Percentiles rank a stretch among this genome's conserved stretches.
Evolutionary conservation across 2,329 filamentous ascomycete species (phyloP).

Genomic region (Rhexocercosporidium sp.): DNA sequence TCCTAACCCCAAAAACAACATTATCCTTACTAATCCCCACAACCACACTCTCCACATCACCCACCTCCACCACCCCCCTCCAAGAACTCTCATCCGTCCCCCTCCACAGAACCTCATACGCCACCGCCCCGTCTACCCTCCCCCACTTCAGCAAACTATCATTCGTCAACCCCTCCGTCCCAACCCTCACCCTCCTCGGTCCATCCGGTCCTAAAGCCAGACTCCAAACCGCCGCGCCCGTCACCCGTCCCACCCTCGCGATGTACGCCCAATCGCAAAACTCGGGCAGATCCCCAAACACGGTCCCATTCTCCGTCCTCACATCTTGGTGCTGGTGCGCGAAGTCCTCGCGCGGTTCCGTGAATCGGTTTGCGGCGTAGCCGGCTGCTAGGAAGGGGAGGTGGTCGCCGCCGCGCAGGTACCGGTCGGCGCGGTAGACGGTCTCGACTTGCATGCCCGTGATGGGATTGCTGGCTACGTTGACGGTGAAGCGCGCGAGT

Average conservation of each 20-base stretch:
- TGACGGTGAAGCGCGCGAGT: conserved; percentile 59
- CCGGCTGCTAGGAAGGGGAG: conserved; percentile 59
- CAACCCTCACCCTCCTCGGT: conserved; percentile 54
- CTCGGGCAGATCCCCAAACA: conserved; percentile 60
- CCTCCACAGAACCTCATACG: conserved; percentile 63
- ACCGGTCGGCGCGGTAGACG: conserved; percentile 61
- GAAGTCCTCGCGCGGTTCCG: conserved; percentile 62
- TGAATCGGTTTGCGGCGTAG: conserved; percentile 58
- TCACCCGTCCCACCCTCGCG: conserved; percentile 58
- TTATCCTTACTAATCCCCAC: conserved; percentile 61
- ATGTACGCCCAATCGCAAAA: conserved; percentile 63
- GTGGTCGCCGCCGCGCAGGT: conserved; percentile 62
- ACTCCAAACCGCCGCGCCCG: conserved; percentile 59
- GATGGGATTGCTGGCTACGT: conserved; percentile 56
- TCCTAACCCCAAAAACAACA: conserved; percentile 60
- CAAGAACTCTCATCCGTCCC: conserved; percentile 55
- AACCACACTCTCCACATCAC: conserved; percentile 50
- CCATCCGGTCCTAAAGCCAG: conserved; percentile 56
- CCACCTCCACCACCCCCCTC: conserved; percentile 55
- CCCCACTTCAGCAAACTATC: conserved; percentile 57
- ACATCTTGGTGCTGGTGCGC: conserved; percentile 62
- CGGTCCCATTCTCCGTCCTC: conserved; percentile 53
- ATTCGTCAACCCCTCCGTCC: conserved; percentile 53
- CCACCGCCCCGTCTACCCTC: conserved; percentile 47
- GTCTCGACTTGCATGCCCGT: conserved; percentile 61